Percentiles rank a stretch among this genome's conserved stretches.
Conservation (phyloP, 305 asterid genomes). For the Solanum hybrid region DNA sequence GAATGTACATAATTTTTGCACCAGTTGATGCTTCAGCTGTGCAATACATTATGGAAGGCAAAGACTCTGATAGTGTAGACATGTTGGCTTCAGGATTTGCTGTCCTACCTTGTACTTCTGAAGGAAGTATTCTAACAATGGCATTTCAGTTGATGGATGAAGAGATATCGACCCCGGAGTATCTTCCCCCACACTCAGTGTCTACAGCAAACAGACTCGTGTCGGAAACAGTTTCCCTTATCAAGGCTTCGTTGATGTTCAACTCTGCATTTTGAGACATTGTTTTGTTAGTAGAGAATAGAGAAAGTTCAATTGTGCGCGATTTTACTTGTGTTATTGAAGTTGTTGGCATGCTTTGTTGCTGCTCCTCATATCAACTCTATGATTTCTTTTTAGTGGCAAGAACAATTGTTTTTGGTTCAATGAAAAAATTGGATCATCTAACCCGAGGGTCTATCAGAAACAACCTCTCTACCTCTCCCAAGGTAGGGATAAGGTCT, state of each 20-base stretch:
- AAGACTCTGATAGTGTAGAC: constrained; percentile 23
- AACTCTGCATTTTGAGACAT: background rate
- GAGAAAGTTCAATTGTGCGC: background rate
- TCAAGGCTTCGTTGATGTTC: constrained; percentile 20
- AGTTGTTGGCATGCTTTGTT: background rate
- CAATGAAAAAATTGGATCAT: background rate
- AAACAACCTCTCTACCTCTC: background rate
- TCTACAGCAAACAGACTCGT: constrained; percentile 22
- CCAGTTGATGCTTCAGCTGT: constrained; percentile 31
- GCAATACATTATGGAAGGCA: constrained; percentile 27
- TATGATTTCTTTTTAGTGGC: background rate
- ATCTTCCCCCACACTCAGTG: constrained; percentile 27
- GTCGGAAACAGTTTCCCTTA: constrained; percentile 22
- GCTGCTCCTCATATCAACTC: background rate
- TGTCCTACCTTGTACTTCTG: constrained; percentile 24
- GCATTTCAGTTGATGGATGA: constrained; percentile 39
- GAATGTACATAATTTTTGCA: constrained; percentile 24
- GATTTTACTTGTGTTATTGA: background rate
- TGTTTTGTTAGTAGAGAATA: background rate
- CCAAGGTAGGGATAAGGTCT: background rate
- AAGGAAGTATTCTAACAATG: constrained; percentile 30
- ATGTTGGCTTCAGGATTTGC: constrained; percentile 38
- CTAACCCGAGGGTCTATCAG: too few species aligned
- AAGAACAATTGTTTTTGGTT: background rate
- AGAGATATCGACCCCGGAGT: constrained; percentile 15